Conservation (phyloP, 139 green algal species). For the Haematococcus lacustris region DNA sequence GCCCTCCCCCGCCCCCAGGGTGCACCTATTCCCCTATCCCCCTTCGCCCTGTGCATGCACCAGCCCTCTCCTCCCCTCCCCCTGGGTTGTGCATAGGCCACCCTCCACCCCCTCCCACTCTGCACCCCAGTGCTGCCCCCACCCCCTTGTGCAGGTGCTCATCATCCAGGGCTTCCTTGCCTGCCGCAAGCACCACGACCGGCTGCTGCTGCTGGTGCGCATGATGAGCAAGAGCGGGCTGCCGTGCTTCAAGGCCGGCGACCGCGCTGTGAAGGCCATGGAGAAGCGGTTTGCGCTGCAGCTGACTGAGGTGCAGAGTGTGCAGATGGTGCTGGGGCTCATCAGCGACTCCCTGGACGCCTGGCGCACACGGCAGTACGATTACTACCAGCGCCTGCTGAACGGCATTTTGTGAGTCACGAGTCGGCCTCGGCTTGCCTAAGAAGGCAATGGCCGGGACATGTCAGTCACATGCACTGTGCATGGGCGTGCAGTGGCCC, state of each 20-base stretch:
- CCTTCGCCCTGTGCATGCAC: too few species aligned
- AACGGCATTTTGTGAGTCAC: slow-evolving; percentile 95
- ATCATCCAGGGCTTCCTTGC: slow-evolving; percentile 96
- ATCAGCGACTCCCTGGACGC: slow-evolving; percentile 88
- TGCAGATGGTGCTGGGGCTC: slow-evolving; percentile 76
- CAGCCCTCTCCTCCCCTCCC: too few species aligned
- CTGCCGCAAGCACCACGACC: slow-evolving; percentile 80
- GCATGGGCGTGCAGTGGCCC: too few species aligned
- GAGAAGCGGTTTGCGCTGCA: slow-evolving; percentile 66
- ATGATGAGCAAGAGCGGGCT: slow-evolving; percentile 86
- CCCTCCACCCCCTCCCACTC: too few species aligned
- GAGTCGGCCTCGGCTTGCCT: too few species aligned
- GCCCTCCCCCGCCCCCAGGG: too few species aligned
- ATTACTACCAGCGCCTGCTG: slow-evolving; percentile 95
- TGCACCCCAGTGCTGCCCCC: too few species aligned
- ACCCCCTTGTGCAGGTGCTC: slow-evolving; percentile 77
- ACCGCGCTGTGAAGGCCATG: slow-evolving; percentile 67
- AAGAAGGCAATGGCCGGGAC: too few species aligned
- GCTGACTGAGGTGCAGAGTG: slow-evolving; percentile 37
- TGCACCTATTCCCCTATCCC: too few species aligned
- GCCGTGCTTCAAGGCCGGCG: slow-evolving; percentile 88
- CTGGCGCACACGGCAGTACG: slow-evolving; percentile 95
- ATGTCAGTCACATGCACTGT: too few species aligned
- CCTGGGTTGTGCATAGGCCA: too few species aligned
- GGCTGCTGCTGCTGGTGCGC: slow-evolving; percentile 73